Percentiles rank a stretch among this genome's conserved stretches.
Evolutionary conservation across 2,329 filamentous ascomycete species (phyloP).

Genomic region (Pyrenochaeta sp.): DNA sequence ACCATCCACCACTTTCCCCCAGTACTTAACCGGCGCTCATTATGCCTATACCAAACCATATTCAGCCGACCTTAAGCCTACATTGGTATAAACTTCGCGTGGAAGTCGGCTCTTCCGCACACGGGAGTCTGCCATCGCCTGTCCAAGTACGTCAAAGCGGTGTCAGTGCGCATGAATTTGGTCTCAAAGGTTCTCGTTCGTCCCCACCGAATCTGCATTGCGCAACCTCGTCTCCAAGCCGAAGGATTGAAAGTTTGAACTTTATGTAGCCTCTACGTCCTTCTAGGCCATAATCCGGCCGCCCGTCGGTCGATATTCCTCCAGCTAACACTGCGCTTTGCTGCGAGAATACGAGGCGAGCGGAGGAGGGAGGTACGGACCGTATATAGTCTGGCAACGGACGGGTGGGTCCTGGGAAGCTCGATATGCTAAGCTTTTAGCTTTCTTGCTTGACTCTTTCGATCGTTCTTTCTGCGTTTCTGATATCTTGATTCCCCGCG

Average conservation of each 20-base stretch:
- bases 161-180: background rate
- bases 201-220: slow-evolving; percentile 10
- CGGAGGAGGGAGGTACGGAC: slow-evolving; percentile 1
- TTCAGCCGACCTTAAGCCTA: background rate
- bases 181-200: background rate
- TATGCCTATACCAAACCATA: slow-evolving; percentile 1
- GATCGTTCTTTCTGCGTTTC: background rate
- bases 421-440: background rate
- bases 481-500: background rate
- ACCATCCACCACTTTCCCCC: background rate
- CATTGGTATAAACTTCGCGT: background rate
- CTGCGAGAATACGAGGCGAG: background rate
- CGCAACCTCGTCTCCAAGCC: slow-evolving; percentile 18
- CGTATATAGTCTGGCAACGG: slow-evolving; percentile 13
- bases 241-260: slow-evolving; percentile 17
- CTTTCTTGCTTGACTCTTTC: background rate
- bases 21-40: background rate
- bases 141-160: background rate
- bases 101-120: slow-evolving; percentile 10
- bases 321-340: background rate
- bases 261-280: background rate
- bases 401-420: background rate
- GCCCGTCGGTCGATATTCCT: slow-evolving; percentile 2
- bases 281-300: background rate
- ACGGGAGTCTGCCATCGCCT: background rate